Conservation (phyloP, 2,329 filamentous ascomycete genomes). For the Aspergillus fischeri region DNA sequence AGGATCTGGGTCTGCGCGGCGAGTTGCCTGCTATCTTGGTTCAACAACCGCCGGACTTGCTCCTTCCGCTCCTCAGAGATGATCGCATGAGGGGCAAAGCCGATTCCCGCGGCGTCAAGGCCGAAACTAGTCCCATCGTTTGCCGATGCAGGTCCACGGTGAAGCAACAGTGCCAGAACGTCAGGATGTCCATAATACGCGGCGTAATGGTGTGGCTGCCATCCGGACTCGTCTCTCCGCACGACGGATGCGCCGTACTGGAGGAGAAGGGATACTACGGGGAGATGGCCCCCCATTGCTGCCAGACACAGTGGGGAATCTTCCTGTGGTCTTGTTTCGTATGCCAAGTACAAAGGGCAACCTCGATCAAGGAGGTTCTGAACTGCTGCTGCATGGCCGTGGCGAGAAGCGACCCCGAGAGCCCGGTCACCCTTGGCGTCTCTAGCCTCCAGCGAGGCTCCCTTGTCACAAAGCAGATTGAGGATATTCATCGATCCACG, state of each 20-base stretch:
- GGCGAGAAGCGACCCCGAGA: conserved; percentile 29
- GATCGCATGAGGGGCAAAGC: conserved; percentile 20
- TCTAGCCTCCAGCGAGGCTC: conserved; percentile 30
- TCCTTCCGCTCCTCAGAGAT: conserved; percentile 20
- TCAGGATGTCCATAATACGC: conserved; percentile 35
- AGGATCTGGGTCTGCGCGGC: not conserved
- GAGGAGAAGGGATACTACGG: conserved; percentile 30
- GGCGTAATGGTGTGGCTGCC: conserved; percentile 37
- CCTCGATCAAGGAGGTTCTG: conserved; percentile 31
- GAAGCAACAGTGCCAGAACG: conserved; percentile 31
- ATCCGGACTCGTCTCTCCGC: conserved; percentile 34
- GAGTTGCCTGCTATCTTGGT: conserved; percentile 2
- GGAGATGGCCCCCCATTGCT: conserved; percentile 30
- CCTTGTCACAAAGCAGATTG: conserved; percentile 29
- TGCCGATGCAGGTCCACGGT: conserved; percentile 14
- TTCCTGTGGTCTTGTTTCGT: conserved; percentile 23
- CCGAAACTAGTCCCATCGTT: conserved; percentile 12
- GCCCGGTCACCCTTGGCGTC: conserved; percentile 32
- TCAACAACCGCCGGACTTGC: conserved; percentile 17
- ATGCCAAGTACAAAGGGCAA: conserved; percentile 24
- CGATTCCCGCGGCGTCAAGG: conserved; percentile 17
- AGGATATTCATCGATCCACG: conserved; percentile 27
- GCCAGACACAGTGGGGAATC: conserved; percentile 39
- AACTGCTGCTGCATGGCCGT: conserved; percentile 32
- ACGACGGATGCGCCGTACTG: conserved; percentile 30